Percentiles rank a stretch among this genome's conserved stretches.
Evolutionary conservation across 169 alveolate genomes (phyloP).

Genomic region (Eimeria necatrix): DNA sequence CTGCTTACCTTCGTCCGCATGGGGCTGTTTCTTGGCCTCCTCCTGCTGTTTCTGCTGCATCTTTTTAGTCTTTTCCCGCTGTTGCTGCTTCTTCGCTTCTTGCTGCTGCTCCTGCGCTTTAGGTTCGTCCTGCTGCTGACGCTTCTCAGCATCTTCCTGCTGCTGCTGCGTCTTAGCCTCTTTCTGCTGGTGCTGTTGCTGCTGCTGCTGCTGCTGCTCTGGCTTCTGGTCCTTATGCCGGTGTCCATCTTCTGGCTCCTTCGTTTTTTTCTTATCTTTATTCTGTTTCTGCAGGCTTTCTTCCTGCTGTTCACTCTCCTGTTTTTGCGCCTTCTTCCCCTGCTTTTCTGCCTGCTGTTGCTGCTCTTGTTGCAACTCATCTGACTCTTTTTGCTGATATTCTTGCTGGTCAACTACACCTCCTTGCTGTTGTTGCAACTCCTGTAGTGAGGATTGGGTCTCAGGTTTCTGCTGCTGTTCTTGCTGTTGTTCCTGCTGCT

Average conservation of each 20-base stretch:
- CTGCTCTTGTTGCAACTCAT: background rate
- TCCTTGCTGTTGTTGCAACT: background rate
- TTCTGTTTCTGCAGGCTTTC: background rate
- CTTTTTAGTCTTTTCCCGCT: background rate
- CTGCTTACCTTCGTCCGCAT: background rate
- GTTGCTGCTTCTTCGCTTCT: background rate
- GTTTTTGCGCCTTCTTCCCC: background rate
- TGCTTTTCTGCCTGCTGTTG: background rate
- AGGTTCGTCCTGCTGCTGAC: background rate
- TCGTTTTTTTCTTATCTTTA: background rate
- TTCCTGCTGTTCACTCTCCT: background rate
- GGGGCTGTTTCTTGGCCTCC: background rate
- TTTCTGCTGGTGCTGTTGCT: background rate
- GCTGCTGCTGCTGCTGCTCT: slow-evolving; percentile 11
- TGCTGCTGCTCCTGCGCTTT: background rate
- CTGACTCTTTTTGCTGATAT: background rate
- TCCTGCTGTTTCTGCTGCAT: background rate
- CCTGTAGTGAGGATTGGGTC: background rate
- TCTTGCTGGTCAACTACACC: background rate
- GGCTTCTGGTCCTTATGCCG: background rate
- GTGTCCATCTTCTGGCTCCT: background rate
- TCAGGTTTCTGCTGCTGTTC: background rate
- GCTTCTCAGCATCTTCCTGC: background rate
- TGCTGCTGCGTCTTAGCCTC: background rate
- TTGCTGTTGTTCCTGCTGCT: background rate